Base-by-base conservation (phyloP, 148 eudicot species). In the Beta vulgaris region DNA sequence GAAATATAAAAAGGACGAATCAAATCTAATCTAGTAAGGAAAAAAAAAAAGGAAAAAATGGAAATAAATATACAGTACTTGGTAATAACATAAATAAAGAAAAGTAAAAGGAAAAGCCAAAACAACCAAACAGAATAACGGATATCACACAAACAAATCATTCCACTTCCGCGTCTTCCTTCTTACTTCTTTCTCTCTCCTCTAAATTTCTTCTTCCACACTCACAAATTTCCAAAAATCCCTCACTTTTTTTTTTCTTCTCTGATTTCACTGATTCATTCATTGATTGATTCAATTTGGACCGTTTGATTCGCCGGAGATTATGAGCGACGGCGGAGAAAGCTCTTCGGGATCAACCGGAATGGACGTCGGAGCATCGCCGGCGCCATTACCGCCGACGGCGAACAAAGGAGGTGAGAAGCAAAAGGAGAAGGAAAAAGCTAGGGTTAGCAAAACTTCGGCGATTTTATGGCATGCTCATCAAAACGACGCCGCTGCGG, bases 381-480 rank as follows among this genome's bases (percentile, higher is more conserved):
- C 69, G 32, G 37, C 71, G 25, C 11, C 62, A 16, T 75, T 64
- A 55, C 42, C 85, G 61, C 46, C 80, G 73, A 49, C 67, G 40
- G 9, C 8, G 6, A 44, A 35, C 19, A 54, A 21, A 10, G 78
- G 39, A 70, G 80, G 48, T 35, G 84, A 77, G 73, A 92, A 90
- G 87, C 87, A 86, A 76, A 89, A 81, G 73, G 76, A 81, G 44
- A 77, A 84, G 82, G 91, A 78, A 39, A 91, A 92, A 78, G 80
- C 93, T 19, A 84, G 89, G 66, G 97, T 95, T 39, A 90, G 90
- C 83, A 81, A 91, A 60, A 94, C 97, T 48, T 94, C 97, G 42
- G 79, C 89, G 73, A 91, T 94, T 57, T 85, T 94, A 19, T 94
- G 98, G 98, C 97, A 87, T 86, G 91, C 98, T 2, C 98, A 94